phyloP scores from a whole-genome alignment of 1,284 basidiomycete genomes.

The Pyrrhoderma lamaoense region DNA sequence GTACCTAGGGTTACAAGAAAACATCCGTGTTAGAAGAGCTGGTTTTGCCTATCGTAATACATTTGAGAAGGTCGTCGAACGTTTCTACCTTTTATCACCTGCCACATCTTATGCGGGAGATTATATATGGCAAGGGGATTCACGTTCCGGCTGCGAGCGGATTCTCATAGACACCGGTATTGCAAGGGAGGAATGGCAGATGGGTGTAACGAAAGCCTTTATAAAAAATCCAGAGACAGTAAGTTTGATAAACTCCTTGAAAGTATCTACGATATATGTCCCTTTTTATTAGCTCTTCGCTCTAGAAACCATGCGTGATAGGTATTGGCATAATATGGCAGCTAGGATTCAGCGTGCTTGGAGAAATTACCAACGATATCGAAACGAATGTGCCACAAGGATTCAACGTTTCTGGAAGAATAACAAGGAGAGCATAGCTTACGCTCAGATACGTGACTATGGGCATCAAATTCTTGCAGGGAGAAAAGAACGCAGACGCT shows the following conservation, averaged over 20 bases:
- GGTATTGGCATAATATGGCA: slow-evolving; percentile 99
- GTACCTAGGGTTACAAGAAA: slow-evolving; percentile 97
- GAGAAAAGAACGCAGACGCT: slow-evolving; percentile 90
- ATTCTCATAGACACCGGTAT: slow-evolving; percentile 96
- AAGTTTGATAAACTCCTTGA: slow-evolving; percentile 22
- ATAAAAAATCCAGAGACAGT: slow-evolving; percentile 99
- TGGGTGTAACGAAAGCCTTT: slow-evolving; percentile 98
- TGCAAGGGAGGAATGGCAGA: slow-evolving; percentile 96
- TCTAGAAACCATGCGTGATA: slow-evolving; percentile 96
- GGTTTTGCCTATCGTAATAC: slow-evolving; percentile 98
- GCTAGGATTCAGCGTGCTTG: slow-evolving; percentile 93
- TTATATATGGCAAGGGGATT: slow-evolving; percentile 93
- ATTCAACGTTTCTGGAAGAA: slow-evolving; percentile 99
- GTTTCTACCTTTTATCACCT: slow-evolving; percentile 94
- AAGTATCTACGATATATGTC: slow-evolving; percentile 2
- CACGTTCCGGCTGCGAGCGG: slow-evolving; percentile 86
- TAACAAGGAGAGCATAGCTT: slow-evolving; percentile 90
- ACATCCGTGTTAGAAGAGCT: slow-evolving; percentile 93
- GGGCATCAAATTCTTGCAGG: slow-evolving; percentile 89
- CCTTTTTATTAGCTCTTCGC: slow-evolving; percentile 73
- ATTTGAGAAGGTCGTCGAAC: slow-evolving; percentile 98
- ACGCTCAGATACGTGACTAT: slow-evolving; percentile 86
- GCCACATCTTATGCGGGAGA: slow-evolving; percentile 97
- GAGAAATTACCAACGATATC: slow-evolving; percentile 93
- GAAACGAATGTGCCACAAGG: slow-evolving; percentile 88